A percentile compares a stretch with the other conserved stretches of the same genome.
Evolutionary conservation across 768 basidiomycete species (phyloP).

Genomic region (Grammothele lineata): DNA sequence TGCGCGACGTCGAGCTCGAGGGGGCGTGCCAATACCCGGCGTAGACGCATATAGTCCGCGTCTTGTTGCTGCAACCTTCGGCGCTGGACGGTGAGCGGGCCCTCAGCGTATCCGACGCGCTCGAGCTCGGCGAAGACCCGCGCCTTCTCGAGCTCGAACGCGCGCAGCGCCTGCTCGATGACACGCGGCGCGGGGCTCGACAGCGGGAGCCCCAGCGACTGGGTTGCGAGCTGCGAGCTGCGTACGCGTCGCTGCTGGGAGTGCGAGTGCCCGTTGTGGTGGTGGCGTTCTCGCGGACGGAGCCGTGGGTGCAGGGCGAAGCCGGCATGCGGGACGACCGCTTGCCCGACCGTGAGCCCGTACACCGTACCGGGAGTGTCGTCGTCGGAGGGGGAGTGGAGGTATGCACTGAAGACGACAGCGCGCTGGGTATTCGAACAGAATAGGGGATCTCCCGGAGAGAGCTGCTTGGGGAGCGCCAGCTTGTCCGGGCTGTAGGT

Average conservation of each 20-base stretch:
- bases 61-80: conserved; percentile 7
- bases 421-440: conserved; percentile 10
- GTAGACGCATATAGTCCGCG: conserved; percentile 1
- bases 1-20: conserved; percentile 15
- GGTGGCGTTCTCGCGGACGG: conserved; percentile 2
- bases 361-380: neutral
- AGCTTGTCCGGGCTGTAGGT: conserved; percentile 14
- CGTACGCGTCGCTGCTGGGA: neutral
- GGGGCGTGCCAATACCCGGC: conserved; percentile 4
- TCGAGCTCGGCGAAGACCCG: conserved; percentile 1
- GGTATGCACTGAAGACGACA: conserved; percentile 7
- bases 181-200: conserved; percentile 8
- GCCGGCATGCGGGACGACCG: conserved; percentile 5
- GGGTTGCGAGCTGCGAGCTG: conserved; percentile 11
- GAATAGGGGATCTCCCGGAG: conserved; percentile 15
- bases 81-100: neutral
- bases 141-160: conserved; percentile 1
- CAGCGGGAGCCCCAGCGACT: conserved; percentile 5
- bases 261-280: no score
- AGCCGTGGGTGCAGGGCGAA: conserved; percentile 13
- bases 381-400: conserved; percentile 7
- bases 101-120: neutral
- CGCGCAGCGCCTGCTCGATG: conserved; percentile 8
- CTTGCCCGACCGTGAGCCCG: conserved; percentile 14
- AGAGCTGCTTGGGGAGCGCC: conserved; percentile 1